Conservation (phyloP, 192 early-diverging fungal genomes). For the Pecoramyces ruminantium region DNA sequence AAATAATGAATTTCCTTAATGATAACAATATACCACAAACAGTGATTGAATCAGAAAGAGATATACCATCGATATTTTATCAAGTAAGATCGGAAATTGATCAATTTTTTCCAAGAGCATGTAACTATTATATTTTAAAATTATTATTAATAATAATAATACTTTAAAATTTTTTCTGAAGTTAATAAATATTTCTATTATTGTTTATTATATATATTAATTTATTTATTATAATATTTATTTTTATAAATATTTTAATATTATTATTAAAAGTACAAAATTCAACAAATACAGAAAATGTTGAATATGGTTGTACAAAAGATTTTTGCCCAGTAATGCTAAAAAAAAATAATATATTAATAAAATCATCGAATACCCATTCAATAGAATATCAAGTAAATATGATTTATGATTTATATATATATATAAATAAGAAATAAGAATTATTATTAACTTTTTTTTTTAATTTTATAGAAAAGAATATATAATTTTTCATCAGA, state of each 20-base stretch:
- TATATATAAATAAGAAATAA: too few relatives aligned
- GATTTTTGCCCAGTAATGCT: neutral
- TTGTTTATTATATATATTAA: neutral
- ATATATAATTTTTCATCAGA: neutral
- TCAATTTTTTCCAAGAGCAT: neutral
- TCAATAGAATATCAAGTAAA: neutral
- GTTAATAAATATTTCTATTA: too few relatives aligned
- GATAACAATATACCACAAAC: neutral
- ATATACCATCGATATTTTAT: neutral
- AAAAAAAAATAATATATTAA: neutral
- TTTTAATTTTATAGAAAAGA: neutral
- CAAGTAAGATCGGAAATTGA: neutral
- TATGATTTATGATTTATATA: neutral
- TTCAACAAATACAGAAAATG: neutral
- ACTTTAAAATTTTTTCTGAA: too few relatives aligned
- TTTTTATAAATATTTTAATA: neutral
- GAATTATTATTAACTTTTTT: too few relatives aligned
- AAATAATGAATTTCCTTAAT: neutral
- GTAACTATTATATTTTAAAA: neutral
- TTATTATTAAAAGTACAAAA: neutral
- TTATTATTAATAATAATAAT: too few relatives aligned
- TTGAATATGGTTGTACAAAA: neutral
- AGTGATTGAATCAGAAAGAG: neutral
- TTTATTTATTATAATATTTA: too few relatives aligned
- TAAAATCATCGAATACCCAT: neutral